Percentiles rank a stretch among this genome's conserved stretches.
These are phyloP conservation scores for Gaertneriomyces semiglobifer DNA, from an alignment of 192 early-diverging fungal genomes.

Conservation along the genomic window DNA sequence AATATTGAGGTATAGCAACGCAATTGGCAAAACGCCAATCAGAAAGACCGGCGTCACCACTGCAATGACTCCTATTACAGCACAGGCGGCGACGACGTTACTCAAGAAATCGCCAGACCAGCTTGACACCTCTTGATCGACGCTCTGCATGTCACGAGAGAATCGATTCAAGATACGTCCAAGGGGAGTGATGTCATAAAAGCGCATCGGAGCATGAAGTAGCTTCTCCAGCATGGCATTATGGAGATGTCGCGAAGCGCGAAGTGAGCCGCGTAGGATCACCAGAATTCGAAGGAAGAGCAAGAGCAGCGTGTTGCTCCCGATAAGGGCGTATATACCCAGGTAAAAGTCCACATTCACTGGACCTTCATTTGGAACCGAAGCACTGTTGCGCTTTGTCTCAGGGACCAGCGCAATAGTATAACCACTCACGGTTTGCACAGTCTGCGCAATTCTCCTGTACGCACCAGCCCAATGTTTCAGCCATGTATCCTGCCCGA, in stretches of 20 bases:
- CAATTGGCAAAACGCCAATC: conserved; percentile 26
- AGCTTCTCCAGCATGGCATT: conserved; percentile 31
- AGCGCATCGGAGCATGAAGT: conserved; percentile 42
- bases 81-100: conserved; percentile 14
- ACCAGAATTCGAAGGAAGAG: conserved; percentile 10
- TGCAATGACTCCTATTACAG: conserved; percentile 22
- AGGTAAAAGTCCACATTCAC: conserved; percentile 19
- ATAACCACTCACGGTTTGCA: background rate
- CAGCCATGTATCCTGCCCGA: conserved; percentile 44
- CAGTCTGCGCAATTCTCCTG: background rate
- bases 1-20: conserved; percentile 54
- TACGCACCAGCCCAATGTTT: conserved; percentile 37
- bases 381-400: background rate
- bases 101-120: conserved; percentile 21
- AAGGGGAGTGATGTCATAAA: conserved; percentile 70
- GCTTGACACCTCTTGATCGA: conserved; percentile 35
- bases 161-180: conserved; percentile 83
- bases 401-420: background rate
- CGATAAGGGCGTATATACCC: conserved; percentile 21
- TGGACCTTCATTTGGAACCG: background rate
- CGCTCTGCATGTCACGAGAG: conserved; percentile 72
- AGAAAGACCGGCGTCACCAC: conserved; percentile 67
- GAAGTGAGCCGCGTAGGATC: conserved; percentile 1
- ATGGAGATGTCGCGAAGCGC: conserved; percentile 37
- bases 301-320: background rate